Base-by-base conservation (phyloP, 176 grass and related monocot species). In the Hyparrhenia diplandra region DNA sequence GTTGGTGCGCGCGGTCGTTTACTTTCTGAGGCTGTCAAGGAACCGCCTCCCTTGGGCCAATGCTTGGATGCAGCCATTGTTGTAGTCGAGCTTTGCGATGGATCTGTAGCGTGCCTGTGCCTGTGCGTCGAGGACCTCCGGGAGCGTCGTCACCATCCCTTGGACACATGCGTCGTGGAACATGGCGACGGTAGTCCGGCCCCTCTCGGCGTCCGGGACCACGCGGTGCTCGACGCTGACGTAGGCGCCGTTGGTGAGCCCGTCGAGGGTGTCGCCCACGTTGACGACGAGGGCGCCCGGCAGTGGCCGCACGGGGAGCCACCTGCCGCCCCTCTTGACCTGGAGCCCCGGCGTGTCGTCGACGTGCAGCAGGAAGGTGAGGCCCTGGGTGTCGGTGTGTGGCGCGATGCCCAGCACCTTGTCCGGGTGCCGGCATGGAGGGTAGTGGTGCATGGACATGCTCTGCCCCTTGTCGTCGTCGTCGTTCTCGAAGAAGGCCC, bases 291-390 rank as follows among this genome's bases (percentile, higher is more conserved):
- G 8, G 60, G 81, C 34, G 3, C 71, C 81, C 10, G 70, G 71
- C 9, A 74, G 60, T 18, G 81, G 71, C 31, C 4, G 14, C 16
- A 83, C 71, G 2, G 70, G 80, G 58, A 54, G 75, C 70, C 70
- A 73, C 45, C 70, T 31, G 70, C 70, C 70, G 70, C 5, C 27
- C 4, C 9, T 29, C 25, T 6, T 73, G 8, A 73, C 49, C 70
- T 73, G 70, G 43, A 73, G 70, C 14, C 43, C 70, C 8, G 71
- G 71, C 17, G 71, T 73, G 71, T 73, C 32, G 73, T 75, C 73
- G 3, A 12, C 20, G 32, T 58, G 73, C 51, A 75, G 52, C 6
- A 75, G 52, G 52, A 75, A 1, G 12, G 73, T 75, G 6, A 39
- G 32, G n/a, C 6, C 73, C 1, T 10, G 13, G 20, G 21, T 35